Percentiles rank a stretch among this genome's conserved stretches.
These are phyloP conservation scores for Ulvella scutata DNA, from an alignment of 139 green algal genomes.

Conservation along the genomic window DNA sequence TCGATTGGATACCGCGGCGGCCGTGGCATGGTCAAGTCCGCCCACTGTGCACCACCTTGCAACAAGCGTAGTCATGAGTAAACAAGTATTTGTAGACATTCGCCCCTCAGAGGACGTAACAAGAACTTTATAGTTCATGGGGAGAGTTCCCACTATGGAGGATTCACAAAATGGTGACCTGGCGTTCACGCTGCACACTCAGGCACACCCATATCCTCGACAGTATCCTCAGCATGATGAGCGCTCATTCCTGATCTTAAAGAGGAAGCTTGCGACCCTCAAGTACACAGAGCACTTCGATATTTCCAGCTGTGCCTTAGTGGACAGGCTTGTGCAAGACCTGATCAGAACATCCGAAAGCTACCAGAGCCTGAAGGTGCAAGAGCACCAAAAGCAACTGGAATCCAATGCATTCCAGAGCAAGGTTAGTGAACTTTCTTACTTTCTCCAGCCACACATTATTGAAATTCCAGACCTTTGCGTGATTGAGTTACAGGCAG, in stretches of 20 bases:
- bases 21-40: too few species aligned
- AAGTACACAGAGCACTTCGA: not conserved
- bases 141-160: not conserved
- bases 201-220: not conserved
- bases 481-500: not conserved
- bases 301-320: not conserved
- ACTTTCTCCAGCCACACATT: not conserved
- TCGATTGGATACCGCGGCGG: too few species aligned
- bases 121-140: not conserved
- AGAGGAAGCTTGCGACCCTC: not conserved
- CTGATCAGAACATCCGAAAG: not conserved
- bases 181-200: not conserved
- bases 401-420: not conserved
- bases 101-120: not conserved
- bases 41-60: too few species aligned
- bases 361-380: not conserved
- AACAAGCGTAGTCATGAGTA: not conserved
- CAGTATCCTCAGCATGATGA: not conserved
- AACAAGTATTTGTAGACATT: not conserved
- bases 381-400: not conserved
- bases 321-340: not conserved
- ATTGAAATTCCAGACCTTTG: not conserved
- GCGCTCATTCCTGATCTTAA: not conserved
- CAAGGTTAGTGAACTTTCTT: not conserved
- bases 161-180: not conserved